phyloP scores from a whole-genome alignment of 73 alveolate genomes.

The Tetrahymena borealis region DNA sequence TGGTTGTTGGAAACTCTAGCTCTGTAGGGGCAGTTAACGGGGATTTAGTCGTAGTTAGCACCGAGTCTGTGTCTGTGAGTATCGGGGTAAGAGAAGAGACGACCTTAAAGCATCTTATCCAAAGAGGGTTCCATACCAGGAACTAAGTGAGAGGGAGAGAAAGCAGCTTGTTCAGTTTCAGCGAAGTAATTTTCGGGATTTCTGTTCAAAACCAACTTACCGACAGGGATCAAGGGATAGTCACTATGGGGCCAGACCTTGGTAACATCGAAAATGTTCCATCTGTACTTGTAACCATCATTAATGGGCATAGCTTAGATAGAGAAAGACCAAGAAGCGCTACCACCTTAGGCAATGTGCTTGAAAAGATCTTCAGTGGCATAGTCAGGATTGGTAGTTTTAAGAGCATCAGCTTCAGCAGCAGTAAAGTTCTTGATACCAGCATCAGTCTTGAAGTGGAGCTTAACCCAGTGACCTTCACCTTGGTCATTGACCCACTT shows the following conservation, averaged over 20 bases:
- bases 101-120: conserved; percentile 89
- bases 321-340: conserved; percentile 71
- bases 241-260: conserved; percentile 89
- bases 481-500: conserved; percentile 81
- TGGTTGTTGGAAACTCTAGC: conserved; percentile 73
- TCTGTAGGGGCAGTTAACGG: conserved; percentile 85
- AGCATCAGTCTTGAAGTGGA: conserved; percentile 77
- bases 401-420: conserved; percentile 57
- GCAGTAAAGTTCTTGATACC: conserved; percentile 77
- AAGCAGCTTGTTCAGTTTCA: conserved; percentile 81
- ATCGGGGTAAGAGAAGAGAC: conserved; percentile 89
- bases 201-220: conserved; percentile 72
- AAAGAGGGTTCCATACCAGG: conserved; percentile 93
- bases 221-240: conserved; percentile 75
- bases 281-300: conserved; percentile 66
- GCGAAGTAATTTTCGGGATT: conserved; percentile 85
- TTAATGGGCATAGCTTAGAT: conserved; percentile 76
- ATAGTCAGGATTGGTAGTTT: conserved; percentile 56
- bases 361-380: conserved; percentile 84
- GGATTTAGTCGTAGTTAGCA: conserved; percentile 76
- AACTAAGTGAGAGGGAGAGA: conserved; percentile 82
- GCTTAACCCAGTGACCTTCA: conserved; percentile 72
- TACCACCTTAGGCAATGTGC: conserved; percentile 52
- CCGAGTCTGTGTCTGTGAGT: conserved; percentile 94
- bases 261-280: conserved; percentile 80